Conservation (phyloP, 805 yeast genomes). For the Wickerhamiella domercqiae region DNA sequence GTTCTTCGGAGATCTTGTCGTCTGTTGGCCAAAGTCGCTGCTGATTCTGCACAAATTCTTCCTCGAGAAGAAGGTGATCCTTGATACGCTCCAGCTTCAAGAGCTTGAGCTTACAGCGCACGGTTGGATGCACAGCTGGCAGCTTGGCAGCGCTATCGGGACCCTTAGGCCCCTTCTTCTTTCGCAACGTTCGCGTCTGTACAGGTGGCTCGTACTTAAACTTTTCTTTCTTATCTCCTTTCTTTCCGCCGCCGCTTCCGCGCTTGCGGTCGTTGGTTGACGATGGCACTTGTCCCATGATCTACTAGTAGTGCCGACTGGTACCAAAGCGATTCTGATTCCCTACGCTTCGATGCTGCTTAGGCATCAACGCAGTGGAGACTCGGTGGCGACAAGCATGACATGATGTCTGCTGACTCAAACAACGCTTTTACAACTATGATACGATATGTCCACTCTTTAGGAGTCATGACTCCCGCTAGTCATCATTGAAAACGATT, state of each 20-base stretch:
- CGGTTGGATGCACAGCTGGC: conserved; percentile 80
- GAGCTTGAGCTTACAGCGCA: conserved; percentile 82
- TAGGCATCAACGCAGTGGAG: too few species aligned
- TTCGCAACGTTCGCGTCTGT: conserved; percentile 70
- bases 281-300: conserved; percentile 2
- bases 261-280: background rate
- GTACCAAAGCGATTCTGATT: too few species aligned
- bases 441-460: too few species aligned
- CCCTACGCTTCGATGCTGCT: too few species aligned
- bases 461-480: too few species aligned
- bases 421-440: too few species aligned
- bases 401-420: too few species aligned
- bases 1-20: conserved; percentile 89
- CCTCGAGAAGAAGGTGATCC: conserved; percentile 87
- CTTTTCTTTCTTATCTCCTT: conserved; percentile 51
- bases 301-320: too few species aligned
- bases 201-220: conserved; percentile 84
- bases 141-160: conserved; percentile 81
- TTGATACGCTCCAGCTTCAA: conserved; percentile 90
- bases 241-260: conserved; percentile 17
- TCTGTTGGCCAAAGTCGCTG: conserved; percentile 93
- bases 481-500: too few species aligned
- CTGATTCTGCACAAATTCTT: conserved; percentile 88
- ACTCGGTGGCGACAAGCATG: too few species aligned
- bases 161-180: conserved; percentile 69